Percentiles rank a stretch among this genome's conserved stretches.
These are phyloP conservation scores for Coemansia sp. DNA, from an alignment of 192 early-diverging fungal genomes.

Conservation along the genomic window DNA sequence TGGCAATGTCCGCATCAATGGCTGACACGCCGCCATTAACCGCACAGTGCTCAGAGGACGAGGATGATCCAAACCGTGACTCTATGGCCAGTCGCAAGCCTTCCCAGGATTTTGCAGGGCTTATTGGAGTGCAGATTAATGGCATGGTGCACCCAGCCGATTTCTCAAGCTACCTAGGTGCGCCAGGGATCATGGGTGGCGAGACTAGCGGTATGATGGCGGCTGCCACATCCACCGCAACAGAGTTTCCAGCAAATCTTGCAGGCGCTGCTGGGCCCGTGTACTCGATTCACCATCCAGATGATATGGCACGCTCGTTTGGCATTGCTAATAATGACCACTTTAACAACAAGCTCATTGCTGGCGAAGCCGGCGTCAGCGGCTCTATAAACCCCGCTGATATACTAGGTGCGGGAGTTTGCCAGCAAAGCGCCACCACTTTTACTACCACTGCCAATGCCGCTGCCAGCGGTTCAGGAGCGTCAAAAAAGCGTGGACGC, in stretches of 20 bases:
- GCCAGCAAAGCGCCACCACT: background rate
- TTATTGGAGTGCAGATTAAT: slow-evolving; percentile 11
- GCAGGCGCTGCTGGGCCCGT: background rate
- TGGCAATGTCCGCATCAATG: slow-evolving; percentile 7
- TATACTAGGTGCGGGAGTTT: background rate
- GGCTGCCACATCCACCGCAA: background rate
- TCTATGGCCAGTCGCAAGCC: slow-evolving; percentile 9
- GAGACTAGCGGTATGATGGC: background rate
- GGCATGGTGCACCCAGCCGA: slow-evolving; percentile 5
- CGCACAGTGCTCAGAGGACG: slow-evolving; percentile 47
- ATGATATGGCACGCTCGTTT: background rate
- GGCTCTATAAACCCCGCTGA: slow-evolving; percentile 23
- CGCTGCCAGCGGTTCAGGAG: background rate
- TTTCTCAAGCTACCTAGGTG: slow-evolving; percentile 16
- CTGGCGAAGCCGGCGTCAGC: background rate
- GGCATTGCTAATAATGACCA: background rate
- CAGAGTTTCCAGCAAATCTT: background rate
- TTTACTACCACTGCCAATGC: background rate
- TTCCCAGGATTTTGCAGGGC: slow-evolving; percentile 23
- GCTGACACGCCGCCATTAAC: slow-evolving; percentile 40
- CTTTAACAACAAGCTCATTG: slow-evolving; percentile 1
- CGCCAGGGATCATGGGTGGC: background rate
- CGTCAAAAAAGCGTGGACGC: slow-evolving; percentile 27
- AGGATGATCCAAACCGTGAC: slow-evolving; percentile 29
- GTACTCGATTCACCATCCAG: slow-evolving; percentile 7